A percentile compares a stretch with the other conserved stretches of the same genome.
Evolutionary conservation across 2,329 filamentous ascomycete genomes (phyloP).

Genomic region (Emergomyces africanus): DNA sequence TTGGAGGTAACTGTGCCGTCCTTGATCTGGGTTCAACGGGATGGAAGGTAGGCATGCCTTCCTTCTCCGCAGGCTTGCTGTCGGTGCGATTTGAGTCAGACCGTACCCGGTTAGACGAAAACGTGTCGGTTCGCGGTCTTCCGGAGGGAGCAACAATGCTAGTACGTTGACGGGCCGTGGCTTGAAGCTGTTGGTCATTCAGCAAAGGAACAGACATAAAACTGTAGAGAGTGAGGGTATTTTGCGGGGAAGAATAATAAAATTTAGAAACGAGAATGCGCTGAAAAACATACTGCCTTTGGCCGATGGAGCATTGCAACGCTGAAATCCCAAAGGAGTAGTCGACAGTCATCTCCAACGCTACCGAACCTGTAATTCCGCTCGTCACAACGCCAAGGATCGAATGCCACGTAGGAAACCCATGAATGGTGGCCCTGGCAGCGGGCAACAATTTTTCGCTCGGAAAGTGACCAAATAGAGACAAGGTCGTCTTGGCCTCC

Average conservation of each 20-base stretch:
- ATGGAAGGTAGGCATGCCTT: conserved; percentile 55
- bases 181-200: conserved; percentile 18
- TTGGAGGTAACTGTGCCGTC: conserved; percentile 78
- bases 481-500: conserved; percentile 94
- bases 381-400: conserved; percentile 94
- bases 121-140: conserved; percentile 51
- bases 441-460: conserved; percentile 72
- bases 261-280: neutral
- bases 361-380: conserved; percentile 92
- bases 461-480: conserved; percentile 84
- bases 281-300: conserved; percentile 54
- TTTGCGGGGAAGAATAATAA: neutral
- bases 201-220: neutral
- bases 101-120: conserved; percentile 47
- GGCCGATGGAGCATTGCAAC: conserved; percentile 92
- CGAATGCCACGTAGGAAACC: conserved; percentile 88
- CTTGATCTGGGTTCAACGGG: conserved; percentile 71
- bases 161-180: conserved; percentile 26
- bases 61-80: conserved; percentile 23
- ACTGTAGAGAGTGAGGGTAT: neutral
- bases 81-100: conserved; percentile 57
- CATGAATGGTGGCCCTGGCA: conserved; percentile 94
- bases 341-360: conserved; percentile 81
- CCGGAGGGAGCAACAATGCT: conserved; percentile 32
- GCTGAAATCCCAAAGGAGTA: conserved; percentile 94